A percentile compares a stretch with the other conserved stretches of the same genome.
Conservation (phyloP, 2,329 filamentous ascomycete species). For the Talaromyces sp. region DNA sequence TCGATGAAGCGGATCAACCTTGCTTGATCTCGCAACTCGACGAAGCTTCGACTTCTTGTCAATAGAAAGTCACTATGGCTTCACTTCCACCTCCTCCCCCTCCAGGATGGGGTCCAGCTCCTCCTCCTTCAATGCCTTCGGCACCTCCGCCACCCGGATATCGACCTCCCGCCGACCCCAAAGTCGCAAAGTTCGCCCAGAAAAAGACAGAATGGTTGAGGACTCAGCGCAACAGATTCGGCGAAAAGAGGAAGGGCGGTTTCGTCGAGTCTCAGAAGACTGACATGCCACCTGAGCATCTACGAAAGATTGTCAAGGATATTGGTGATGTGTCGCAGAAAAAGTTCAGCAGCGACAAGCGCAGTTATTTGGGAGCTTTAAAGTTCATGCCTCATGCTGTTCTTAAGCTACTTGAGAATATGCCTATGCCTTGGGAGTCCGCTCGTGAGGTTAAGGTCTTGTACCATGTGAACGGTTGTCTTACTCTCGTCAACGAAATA, state of each 20-base stretch:
- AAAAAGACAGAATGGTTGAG: constrained; percentile 99
- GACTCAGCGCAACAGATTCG: constrained; percentile 84
- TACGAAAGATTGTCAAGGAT: constrained; percentile 97
- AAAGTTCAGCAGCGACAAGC: constrained; percentile 98
- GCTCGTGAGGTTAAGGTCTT: constrained; percentile 94
- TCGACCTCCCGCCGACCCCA: constrained; percentile 73
- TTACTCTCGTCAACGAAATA: constrained; percentile 95
- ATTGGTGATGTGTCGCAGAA: constrained; percentile 99
- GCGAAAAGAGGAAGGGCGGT: constrained; percentile 92
- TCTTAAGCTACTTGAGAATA: constrained; percentile 94
- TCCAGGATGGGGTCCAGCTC: constrained; percentile 59
- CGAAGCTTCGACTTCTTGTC: constrained; percentile 15
- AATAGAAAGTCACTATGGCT: constrained; percentile 48
- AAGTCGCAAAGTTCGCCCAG: constrained; percentile 89
- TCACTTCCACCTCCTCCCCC: constrained; percentile 65
- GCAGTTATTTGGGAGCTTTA: constrained; percentile 91
- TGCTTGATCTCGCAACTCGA: constrained; percentile 26
- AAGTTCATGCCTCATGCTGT: constrained; percentile 99
- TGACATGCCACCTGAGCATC: constrained; percentile 96
- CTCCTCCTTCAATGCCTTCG: constrained; percentile 51
- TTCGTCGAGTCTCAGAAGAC: constrained; percentile 98
- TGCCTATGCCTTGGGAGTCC: constrained; percentile 99
- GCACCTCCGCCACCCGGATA: constrained; percentile 83
- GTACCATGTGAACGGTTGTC: constrained; percentile 95
- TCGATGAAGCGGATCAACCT: constrained; percentile 32